phyloP scores from a whole-genome alignment of 331 rosid genomes.

The Malus hybrid region DNA sequence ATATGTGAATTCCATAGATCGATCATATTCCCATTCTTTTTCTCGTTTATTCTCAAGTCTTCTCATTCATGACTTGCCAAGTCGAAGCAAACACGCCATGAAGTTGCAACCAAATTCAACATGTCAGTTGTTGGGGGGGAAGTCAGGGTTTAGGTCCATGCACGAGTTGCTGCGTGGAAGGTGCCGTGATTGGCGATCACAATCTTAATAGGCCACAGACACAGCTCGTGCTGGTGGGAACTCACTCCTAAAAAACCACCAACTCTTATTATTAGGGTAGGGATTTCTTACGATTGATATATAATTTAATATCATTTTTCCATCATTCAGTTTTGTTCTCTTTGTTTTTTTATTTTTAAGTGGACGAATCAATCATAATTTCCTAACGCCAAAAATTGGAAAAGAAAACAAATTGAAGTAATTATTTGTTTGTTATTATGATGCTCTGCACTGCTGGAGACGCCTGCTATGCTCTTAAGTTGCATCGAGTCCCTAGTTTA shows the following conservation, averaged over 20 bases:
- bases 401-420: background rate
- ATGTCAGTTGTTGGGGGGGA: no score
- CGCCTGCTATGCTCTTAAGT: background rate
- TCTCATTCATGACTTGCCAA: no score
- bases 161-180: constrained; percentile 25
- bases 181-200: constrained; percentile 34
- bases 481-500: background rate
- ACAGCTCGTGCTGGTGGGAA: constrained; percentile 9
- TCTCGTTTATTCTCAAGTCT: no score
- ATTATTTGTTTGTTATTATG: background rate
- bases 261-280: background rate
- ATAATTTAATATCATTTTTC: no score
- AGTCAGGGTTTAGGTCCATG: background rate
- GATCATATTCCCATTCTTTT: no score
- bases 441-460: background rate
- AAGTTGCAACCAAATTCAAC: no score
- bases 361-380: constrained; percentile 12
- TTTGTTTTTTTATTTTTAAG: background rate
- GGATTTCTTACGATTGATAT: background rate
- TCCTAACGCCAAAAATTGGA: background rate
- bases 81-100: no score
- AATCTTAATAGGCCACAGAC: background rate
- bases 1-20: background rate
- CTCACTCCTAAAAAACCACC: background rate
- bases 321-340: background rate